These are phyloP conservation scores for Austroboletus festivus DNA, from an alignment of 768 basidiomycete species.

Conservation along the genomic window DNA sequence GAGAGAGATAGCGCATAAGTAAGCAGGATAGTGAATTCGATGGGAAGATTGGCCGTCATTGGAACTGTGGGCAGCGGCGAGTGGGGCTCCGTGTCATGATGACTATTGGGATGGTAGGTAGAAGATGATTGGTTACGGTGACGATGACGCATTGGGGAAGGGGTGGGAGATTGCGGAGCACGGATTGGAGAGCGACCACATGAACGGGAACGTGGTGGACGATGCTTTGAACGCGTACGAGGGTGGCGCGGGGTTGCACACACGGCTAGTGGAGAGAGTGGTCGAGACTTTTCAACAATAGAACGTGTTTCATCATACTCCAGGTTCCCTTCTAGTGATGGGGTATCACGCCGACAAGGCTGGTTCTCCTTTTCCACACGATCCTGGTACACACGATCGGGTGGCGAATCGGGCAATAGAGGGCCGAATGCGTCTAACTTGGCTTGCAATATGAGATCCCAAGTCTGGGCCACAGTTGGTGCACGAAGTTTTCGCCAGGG, in stretches of 20 bases:
- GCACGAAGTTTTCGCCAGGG: constrained; percentile 78
- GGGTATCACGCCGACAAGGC: constrained; percentile 1
- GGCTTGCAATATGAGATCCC: constrained; percentile 73
- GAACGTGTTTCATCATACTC: constrained; percentile 14
- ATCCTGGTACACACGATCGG: constrained; percentile 12
- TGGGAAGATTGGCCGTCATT: constrained; percentile 72
- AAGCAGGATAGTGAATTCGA: constrained; percentile 79
- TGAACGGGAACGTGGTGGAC: constrained; percentile 13
- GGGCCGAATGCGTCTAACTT: constrained; percentile 56
- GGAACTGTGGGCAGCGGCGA: constrained; percentile 33
- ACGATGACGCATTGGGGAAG: constrained; percentile 17
- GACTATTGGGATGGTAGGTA: constrained; percentile 16
- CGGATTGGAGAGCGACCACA: constrained; percentile 6
- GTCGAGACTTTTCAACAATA: constrained; percentile 15
- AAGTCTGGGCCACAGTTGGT: constrained; percentile 61
- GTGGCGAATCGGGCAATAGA: constrained; percentile 15
- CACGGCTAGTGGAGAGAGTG: constrained; percentile 5
- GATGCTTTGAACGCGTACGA: constrained; percentile 17
- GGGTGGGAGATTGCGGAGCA: neutral
- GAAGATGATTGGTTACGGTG: constrained; percentile 20
- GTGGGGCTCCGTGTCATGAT: constrained; percentile 8
- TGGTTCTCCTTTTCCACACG: constrained; percentile 3
- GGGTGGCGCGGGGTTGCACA: constrained; percentile 10
- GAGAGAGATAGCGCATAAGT: constrained; percentile 75
- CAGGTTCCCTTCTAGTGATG: constrained; percentile 4